These are phyloP conservation scores for Balamuthia mandrillaris DNA, from an alignment of 208 protist species.

Conservation along the genomic window DNA sequence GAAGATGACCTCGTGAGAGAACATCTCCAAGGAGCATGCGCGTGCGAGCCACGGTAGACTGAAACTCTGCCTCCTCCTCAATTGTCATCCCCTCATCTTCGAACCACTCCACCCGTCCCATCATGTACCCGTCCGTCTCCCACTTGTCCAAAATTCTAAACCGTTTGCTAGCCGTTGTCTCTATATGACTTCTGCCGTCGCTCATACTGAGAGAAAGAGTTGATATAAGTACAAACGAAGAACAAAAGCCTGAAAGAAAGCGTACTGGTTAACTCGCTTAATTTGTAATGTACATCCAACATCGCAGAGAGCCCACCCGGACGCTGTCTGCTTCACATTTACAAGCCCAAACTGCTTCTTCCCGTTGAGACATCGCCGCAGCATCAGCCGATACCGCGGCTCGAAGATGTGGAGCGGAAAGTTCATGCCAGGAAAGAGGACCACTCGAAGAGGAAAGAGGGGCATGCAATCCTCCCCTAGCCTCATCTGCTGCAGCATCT, in stretches of 20 bases:
- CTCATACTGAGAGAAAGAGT: neutral
- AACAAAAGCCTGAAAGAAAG: neutral
- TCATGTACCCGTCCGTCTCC: slow-evolving; percentile 32
- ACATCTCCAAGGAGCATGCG: neutral
- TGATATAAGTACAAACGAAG: neutral
- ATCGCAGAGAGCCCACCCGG: neutral
- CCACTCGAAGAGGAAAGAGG: neutral
- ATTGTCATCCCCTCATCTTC: neutral
- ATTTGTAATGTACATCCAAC: neutral
- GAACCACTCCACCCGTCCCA: slow-evolving; percentile 32
- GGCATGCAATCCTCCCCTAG: slow-evolving; percentile 19
- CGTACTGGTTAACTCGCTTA: slow-evolving; percentile 2
- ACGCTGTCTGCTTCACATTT: neutral
- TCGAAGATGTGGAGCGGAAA: slow-evolving; percentile 39
- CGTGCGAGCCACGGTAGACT: neutral
- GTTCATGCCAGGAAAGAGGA: slow-evolving; percentile 1
- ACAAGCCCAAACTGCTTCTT: neutral
- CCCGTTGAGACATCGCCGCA: neutral
- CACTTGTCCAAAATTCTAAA: slow-evolving; percentile 18
- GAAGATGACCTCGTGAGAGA: neutral
- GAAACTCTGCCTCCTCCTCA: neutral
- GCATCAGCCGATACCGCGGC: slow-evolving; percentile 20
- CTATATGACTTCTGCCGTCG: slow-evolving; percentile 28
- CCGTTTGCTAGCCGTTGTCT: neutral
- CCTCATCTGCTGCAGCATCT: neutral